These are phyloP conservation scores for Sporodiniella umbellata DNA, from an alignment of 371 early-diverging fungal genomes.

Conservation along the genomic window DNA sequence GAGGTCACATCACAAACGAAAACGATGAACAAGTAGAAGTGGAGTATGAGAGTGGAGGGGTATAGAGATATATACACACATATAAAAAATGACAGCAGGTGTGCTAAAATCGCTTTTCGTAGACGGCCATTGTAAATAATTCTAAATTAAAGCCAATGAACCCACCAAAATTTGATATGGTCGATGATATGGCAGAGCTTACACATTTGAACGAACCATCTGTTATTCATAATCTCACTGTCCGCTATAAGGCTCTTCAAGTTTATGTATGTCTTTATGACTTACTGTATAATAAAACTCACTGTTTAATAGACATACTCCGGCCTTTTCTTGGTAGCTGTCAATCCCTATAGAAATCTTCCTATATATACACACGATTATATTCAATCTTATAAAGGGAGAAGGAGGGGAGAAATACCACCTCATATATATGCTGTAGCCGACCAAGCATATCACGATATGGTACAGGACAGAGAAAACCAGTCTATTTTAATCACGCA, in stretches of 20 bases:
- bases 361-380: slow-evolving; percentile 91
- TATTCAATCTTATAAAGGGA: slow-evolving; percentile 79
- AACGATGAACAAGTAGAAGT: slow-evolving; percentile 64
- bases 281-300: background rate
- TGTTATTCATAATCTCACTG: slow-evolving; percentile 94
- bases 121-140: slow-evolving; percentile 7
- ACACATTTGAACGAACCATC: slow-evolving; percentile 98
- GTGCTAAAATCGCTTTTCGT: background rate
- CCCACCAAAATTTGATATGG: slow-evolving; percentile 98
- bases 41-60: slow-evolving; percentile 48
- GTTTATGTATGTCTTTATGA: slow-evolving; percentile 77
- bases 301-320: slow-evolving; percentile 88
- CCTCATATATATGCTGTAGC: slow-evolving; percentile 98
- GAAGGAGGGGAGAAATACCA: slow-evolving; percentile 85
- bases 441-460: slow-evolving; percentile 93
- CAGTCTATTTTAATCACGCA: slow-evolving; percentile 99
- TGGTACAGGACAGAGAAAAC: slow-evolving; percentile 93
- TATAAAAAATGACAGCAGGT: background rate
- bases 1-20: slow-evolving; percentile 82
- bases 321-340: slow-evolving; percentile 98
- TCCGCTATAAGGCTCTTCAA: slow-evolving; percentile 86
- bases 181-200: slow-evolving; percentile 98
- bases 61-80: slow-evolving; percentile 25
- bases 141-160: slow-evolving; percentile 75
- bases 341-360: slow-evolving; percentile 97